Evolutionary conservation across 192 early-diverging fungal species (phyloP).

Genomic region (Tieghemiomyces parasiticus): DNA sequence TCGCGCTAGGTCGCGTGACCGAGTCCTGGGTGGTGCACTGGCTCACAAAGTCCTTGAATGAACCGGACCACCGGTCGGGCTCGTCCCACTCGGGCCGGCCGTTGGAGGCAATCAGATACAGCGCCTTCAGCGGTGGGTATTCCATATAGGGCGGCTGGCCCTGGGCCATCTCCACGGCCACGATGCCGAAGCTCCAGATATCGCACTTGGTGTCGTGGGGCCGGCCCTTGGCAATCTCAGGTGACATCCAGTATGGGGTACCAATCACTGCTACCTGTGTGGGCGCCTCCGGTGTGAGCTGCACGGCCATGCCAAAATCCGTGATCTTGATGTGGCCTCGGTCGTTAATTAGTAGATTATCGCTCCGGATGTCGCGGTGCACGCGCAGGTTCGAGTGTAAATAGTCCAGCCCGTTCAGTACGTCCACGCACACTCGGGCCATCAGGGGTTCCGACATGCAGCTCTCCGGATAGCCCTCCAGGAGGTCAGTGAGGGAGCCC

Average conservation of each 20-base stretch:
- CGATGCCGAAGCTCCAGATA: constrained; percentile 30
- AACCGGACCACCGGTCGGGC: constrained; percentile 2
- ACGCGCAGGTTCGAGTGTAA: constrained; percentile 27
- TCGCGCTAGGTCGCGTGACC: background rate
- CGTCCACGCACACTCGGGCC: constrained; percentile 25
- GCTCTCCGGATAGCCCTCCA: constrained; percentile 28
- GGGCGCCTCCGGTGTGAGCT: constrained; percentile 13
- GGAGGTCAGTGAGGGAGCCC: constrained; percentile 29
- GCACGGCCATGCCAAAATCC: constrained; percentile 27
- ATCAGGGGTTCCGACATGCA: constrained; percentile 24
- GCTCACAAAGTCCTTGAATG: constrained; percentile 5
- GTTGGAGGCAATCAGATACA: constrained; percentile 26
- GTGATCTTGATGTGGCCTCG: constrained; percentile 53
- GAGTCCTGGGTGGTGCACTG: constrained; percentile 1
- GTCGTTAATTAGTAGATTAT: constrained; percentile 32
- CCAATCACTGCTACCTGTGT: constrained; percentile 26
- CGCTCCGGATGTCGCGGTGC: constrained; percentile 35
- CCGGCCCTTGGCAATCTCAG: constrained; percentile 28
- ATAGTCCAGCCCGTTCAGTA: constrained; percentile 30
- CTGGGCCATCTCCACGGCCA: constrained; percentile 31
- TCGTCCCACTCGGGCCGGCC: constrained; percentile 22
- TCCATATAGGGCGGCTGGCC: constrained; percentile 35
- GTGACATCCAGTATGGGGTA: constrained; percentile 35
- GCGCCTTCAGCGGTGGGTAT: constrained; percentile 29
- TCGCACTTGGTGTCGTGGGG: constrained; percentile 25